Percentiles rank a stretch among this genome's conserved stretches.
These are phyloP conservation scores for Linderina pennispora DNA, from an alignment of 192 early-diverging fungal genomes.

Conservation along the genomic window DNA sequence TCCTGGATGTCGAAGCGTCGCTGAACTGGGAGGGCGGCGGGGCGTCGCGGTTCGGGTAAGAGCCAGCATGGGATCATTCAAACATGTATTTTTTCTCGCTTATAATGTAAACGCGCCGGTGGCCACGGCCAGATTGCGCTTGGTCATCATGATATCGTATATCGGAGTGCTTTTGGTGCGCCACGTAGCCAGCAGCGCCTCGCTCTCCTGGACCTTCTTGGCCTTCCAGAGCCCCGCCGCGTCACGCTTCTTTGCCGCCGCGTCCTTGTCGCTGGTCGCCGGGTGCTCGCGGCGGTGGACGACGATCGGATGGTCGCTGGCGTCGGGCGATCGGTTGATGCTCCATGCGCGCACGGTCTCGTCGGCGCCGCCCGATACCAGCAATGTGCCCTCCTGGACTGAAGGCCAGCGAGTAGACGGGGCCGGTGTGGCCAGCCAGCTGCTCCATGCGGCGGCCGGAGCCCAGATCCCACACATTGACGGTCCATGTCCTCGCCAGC, in stretches of 20 bases:
- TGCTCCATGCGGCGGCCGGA: constrained; percentile 76
- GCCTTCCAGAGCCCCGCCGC: constrained; percentile 47
- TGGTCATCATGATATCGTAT: constrained; percentile 76
- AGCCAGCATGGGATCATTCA: background rate
- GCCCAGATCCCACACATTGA: constrained; percentile 91
- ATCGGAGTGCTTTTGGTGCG: constrained; percentile 91
- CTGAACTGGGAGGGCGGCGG: constrained; percentile 35
- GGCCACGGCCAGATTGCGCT: constrained; percentile 79
- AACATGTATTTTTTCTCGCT: background rate
- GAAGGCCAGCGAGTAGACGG: constrained; percentile 82
- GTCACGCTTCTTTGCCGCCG: constrained; percentile 34
- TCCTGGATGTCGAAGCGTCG: constrained; percentile 18
- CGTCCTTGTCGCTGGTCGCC: constrained; percentile 1
- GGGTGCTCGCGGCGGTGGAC: constrained; percentile 11
- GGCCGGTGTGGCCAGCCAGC: constrained; percentile 77
- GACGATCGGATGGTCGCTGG: constrained; percentile 33
- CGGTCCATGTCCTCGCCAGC: constrained; percentile 60
- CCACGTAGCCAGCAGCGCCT: constrained; percentile 66
- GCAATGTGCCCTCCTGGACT: constrained; percentile 69
- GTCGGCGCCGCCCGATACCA: constrained; percentile 84
- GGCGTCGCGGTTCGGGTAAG: constrained; percentile 26
- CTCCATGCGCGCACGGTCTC: constrained; percentile 90
- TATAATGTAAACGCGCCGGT: constrained; percentile 64
- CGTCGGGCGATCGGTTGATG: constrained; percentile 54
- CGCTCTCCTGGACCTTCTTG: constrained; percentile 30